phyloP scores from a whole-genome alignment of 441 rosid genomes.

The Viola pubescens region DNA sequence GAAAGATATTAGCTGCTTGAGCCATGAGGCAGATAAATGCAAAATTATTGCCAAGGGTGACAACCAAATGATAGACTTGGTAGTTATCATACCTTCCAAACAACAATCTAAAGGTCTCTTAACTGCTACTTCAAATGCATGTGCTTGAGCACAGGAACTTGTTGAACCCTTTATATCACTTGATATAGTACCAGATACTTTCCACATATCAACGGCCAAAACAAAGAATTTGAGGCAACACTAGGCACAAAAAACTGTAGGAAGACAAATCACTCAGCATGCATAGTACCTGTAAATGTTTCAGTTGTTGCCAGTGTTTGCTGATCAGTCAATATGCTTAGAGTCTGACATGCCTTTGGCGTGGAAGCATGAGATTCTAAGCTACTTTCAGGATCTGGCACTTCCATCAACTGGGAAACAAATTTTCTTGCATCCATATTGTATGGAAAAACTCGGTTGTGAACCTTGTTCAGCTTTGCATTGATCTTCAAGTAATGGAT shows the following conservation, averaged over 20 bases:
- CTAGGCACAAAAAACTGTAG: background rate
- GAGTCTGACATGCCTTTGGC: conserved; percentile 25
- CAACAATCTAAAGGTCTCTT: conserved; percentile 45
- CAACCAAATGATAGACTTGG: background rate
- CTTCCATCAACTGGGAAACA: conserved; percentile 47
- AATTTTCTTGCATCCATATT: conserved; percentile 91
- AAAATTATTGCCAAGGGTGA: background rate
- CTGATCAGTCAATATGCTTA: conserved; percentile 9
- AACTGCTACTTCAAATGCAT: conserved; percentile 26
- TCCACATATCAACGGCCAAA: conserved; percentile 25
- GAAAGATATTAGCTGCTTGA: background rate
- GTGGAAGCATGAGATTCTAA: conserved; percentile 27
- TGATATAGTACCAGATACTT: conserved; percentile 17
- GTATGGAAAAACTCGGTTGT: conserved; percentile 43
- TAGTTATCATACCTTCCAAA: conserved; percentile 39
- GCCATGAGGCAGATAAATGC: background rate
- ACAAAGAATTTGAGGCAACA: conserved; percentile 15
- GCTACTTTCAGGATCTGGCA: conserved; percentile 33
- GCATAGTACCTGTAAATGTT: conserved; percentile 28
- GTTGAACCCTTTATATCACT: conserved; percentile 19
- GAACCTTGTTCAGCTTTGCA: conserved; percentile 80
- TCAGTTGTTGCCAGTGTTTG: conserved; percentile 15
- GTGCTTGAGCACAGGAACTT: conserved; percentile 18
- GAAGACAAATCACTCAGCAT: conserved; percentile 10
- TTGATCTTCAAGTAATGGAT: conserved; percentile 70